Evolutionary conservation across 768 basidiomycete genomes (phyloP).

Genomic region (Cubamyces lactineus): DNA sequence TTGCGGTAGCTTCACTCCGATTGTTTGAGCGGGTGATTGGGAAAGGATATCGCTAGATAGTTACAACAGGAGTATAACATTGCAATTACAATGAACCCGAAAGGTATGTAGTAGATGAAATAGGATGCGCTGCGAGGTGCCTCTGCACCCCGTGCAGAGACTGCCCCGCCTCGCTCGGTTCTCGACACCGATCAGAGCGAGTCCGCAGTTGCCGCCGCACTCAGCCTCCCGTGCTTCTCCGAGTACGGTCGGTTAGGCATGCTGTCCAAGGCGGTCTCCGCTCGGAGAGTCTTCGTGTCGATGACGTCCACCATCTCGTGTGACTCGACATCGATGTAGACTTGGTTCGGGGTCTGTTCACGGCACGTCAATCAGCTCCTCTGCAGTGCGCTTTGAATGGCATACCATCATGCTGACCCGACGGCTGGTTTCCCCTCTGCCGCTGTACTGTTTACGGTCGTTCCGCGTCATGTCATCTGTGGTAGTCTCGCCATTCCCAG

Average conservation of each 20-base stretch:
- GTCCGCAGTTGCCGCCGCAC: conserved; percentile 6
- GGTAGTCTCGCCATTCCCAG: conserved; percentile 18
- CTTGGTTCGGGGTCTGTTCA: conserved; percentile 21
- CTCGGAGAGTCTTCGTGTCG: conserved; percentile 12
- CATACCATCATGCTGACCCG: conserved; percentile 27
- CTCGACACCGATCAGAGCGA: not conserved
- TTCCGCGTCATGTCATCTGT: conserved; percentile 16
- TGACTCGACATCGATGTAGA: conserved; percentile 38
- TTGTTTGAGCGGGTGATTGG: too few species aligned
- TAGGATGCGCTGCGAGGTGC: too few species aligned
- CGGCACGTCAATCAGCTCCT: not conserved
- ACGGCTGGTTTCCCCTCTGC: conserved; percentile 16
- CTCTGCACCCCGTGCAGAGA: too few species aligned
- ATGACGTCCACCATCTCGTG: conserved; percentile 37
- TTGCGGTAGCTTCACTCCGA: too few species aligned
- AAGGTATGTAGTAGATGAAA: too few species aligned
- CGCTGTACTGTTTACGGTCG: conserved; percentile 18
- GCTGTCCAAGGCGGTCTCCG: conserved; percentile 1
- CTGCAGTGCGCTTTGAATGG: not conserved
- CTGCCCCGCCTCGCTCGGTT: too few species aligned
- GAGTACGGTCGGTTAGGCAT: conserved; percentile 14
- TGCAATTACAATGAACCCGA: too few species aligned
- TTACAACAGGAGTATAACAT: too few species aligned
- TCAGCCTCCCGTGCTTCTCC: conserved; percentile 20
- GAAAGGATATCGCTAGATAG: too few species aligned